A percentile compares a stretch with the other conserved stretches of the same genome.
Conservation (phyloP, 2,329 filamentous ascomycete species). For the Neonectria faginata region DNA sequence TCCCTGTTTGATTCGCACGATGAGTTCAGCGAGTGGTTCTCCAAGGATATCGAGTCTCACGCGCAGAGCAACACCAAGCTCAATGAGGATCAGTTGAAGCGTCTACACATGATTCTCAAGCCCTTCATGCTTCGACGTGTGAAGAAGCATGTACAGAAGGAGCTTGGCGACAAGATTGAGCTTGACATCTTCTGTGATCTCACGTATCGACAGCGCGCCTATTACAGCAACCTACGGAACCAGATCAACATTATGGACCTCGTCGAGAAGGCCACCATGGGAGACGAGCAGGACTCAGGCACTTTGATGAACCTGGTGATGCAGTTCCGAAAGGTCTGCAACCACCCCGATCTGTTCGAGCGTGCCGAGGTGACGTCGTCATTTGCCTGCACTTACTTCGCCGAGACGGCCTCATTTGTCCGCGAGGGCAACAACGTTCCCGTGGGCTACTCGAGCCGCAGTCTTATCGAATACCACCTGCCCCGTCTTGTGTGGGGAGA, state of each 20-base stretch:
- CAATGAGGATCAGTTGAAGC: constrained; percentile 96
- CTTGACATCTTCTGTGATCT: constrained; percentile 96
- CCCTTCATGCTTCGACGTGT: constrained; percentile 99
- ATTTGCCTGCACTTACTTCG: constrained; percentile 85
- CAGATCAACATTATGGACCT: constrained; percentile 99
- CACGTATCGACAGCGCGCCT: constrained; percentile 93
- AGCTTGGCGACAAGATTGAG: constrained; percentile 98
- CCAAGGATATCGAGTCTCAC: constrained; percentile 96
- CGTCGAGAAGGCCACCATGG: constrained; percentile 94
- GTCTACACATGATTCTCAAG: constrained; percentile 98
- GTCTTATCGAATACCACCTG: constrained; percentile 84
- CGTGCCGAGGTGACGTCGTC: constrained; percentile 91
- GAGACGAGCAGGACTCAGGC: constrained; percentile 93
- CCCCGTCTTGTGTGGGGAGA: constrained; percentile 87
- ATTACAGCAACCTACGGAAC: constrained; percentile 92
- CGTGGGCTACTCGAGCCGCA: constrained; percentile 89
- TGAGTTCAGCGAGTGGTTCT: constrained; percentile 94
- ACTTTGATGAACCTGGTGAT: constrained; percentile 99
- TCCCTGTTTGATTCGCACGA: constrained; percentile 95
- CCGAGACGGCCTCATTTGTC: constrained; percentile 94
- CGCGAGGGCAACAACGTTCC: constrained; percentile 85
- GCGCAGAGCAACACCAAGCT: constrained; percentile 99
- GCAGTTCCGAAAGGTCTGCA: constrained; percentile 99
- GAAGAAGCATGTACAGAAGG: constrained; percentile 99
- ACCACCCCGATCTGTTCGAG: constrained; percentile 97